Base-by-base conservation (phyloP, 805 yeast species). In the Kodamaea hsintzibuensis region DNA sequence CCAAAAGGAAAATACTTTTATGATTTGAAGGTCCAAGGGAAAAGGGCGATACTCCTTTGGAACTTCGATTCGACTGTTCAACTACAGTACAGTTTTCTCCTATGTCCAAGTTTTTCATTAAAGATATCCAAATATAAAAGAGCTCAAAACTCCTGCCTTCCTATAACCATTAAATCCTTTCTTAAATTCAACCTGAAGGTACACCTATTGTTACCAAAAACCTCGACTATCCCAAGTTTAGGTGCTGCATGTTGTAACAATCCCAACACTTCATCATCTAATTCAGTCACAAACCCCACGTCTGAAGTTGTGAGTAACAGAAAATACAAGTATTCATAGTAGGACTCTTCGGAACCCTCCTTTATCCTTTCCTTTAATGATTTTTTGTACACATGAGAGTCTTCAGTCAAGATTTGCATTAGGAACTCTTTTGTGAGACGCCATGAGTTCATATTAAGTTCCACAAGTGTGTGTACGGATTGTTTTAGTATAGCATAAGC, bases 191-290 rank as follows among this genome's bases (percentile, higher is more conserved):
- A 86, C 22, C 75, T 74, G 7, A 77, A 71, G 1, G 91, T 82
- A 55, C 91, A 82, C 61, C 83, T 73, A 64, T 88, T 89, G 63
- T 87, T 77, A 1, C 97, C 97, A 66, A 86, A 91, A 13, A 90
- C 92, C 61, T 90, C 96, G 52, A 93, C 65, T 13, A 88, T 76
- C 46, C 79, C 77, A 53, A 93, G 69, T 47, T 81, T 81, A 0
- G 84, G 80, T 57, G 95, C 89, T 9, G 80, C 77, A 25, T 78
- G 70, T 2, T 88, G 79, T 17, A 91, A 60, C 27, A 79, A 62
- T 22, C 80, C 81, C n/a, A 92, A 66, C 0, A 83, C 79, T 16
- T 77, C 79, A 67, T 93, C 90, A 64, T 91, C 91, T 10, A 90
- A 80, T 17, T 83, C 75, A 40, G 96, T 75, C 2, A 91, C 89